These are phyloP conservation scores for Tritrichomonas musculus DNA, from an alignment of 208 protist species.

Conservation along the genomic window DNA sequence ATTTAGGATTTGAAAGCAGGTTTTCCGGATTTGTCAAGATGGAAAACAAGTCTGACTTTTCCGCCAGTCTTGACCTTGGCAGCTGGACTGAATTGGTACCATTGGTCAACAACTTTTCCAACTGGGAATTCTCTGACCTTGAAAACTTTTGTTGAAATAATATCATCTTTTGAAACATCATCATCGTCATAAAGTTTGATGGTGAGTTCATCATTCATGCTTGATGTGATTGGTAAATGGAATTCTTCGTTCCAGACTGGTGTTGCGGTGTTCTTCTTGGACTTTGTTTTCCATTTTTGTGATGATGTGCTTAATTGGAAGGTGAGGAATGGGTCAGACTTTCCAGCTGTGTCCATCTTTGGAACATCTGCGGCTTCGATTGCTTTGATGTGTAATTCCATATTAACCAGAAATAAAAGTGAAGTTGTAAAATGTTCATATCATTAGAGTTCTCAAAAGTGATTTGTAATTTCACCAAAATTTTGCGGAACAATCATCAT, in stretches of 20 bases:
- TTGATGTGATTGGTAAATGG: neutral
- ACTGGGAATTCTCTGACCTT: neutral
- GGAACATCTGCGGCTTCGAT: neutral
- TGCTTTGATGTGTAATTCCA: neutral
- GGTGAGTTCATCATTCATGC: neutral
- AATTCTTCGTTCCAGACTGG: conserved; percentile 25
- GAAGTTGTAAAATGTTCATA: no score
- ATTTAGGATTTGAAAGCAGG: no score
- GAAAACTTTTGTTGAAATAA: neutral
- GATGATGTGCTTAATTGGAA: neutral
- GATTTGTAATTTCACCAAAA: no score
- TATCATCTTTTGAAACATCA: neutral
- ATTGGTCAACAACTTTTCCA: neutral
- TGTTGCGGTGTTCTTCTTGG: neutral
- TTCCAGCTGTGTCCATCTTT: neutral
- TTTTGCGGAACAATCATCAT: no score
- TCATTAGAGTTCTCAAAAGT: no score
- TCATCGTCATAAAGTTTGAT: neutral
- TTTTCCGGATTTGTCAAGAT: neutral
- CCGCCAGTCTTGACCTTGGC: neutral
- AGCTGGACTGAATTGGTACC: neutral
- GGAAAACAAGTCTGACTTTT: neutral
- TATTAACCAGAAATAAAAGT: neutral
- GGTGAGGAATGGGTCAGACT: neutral
- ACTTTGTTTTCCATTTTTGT: neutral